phyloP scores from a whole-genome alignment of 768 basidiomycete species.

The Phylloporus rhodoxanthus region DNA sequence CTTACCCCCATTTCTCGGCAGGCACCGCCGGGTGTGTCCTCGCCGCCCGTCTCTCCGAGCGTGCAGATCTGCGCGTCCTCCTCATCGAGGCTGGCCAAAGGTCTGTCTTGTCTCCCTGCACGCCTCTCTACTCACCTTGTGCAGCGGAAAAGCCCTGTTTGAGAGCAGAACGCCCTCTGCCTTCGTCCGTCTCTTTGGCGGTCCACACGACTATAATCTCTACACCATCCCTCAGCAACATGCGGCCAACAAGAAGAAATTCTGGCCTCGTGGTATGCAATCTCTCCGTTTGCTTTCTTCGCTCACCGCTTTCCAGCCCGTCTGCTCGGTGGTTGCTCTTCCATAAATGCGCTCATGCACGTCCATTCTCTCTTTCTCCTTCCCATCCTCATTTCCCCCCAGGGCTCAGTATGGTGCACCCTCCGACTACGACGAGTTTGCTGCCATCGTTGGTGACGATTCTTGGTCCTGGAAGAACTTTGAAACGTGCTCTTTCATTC shows the following conservation, averaged over 20 bases:
- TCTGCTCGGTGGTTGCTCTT: constrained; percentile 68
- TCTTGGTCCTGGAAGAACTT: constrained; percentile 55
- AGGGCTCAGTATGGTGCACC: constrained; percentile 59
- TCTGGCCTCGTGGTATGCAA: constrained; percentile 60
- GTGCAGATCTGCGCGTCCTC: constrained; percentile 32
- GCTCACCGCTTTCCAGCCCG: constrained; percentile 41
- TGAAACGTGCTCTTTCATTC: constrained; percentile 33
- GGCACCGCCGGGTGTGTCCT: constrained; percentile 44
- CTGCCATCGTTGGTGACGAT: constrained; percentile 44
- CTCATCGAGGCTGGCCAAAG: constrained; percentile 41
- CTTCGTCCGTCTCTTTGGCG: constrained; percentile 38
- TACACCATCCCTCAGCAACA: constrained; percentile 52
- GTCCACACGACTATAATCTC: constrained; percentile 47
- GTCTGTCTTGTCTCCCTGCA: constrained; percentile 24
- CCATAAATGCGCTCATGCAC: constrained; percentile 57
- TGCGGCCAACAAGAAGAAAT: constrained; percentile 42
- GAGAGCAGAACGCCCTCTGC: constrained; percentile 42
- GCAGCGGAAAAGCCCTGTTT: constrained; percentile 40
- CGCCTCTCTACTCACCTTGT: background rate
- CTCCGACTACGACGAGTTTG: constrained; percentile 67
- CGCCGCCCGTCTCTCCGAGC: constrained; percentile 40
- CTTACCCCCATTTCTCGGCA: constrained; percentile 1
- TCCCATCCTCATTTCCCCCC: constrained; percentile 4
- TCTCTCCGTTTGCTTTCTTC: background rate
- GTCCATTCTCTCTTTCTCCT: background rate